Evolutionary conservation across 345 rosid species (phyloP), one percentile per base, ranked within the genome.

Genomic region (Toxicodendron radicans): DNA sequence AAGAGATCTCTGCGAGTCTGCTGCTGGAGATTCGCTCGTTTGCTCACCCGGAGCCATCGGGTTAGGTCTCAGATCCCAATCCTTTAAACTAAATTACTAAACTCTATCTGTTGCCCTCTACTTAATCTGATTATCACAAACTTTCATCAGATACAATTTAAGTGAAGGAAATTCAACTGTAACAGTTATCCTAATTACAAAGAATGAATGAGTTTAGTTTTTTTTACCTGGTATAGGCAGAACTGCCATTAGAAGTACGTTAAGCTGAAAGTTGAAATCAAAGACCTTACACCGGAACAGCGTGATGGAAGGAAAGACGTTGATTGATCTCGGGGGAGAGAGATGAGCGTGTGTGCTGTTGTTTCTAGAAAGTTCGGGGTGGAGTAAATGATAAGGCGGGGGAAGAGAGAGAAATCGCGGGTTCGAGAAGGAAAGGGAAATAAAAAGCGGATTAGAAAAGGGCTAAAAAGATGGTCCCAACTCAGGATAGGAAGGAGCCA

Each of bases 291-390:
- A 18, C 9, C 8, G 32, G 5, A 45, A 59, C 3, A 20, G 30
- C 27, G 21, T 13, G 57, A 41, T 52, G 2, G 70, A 41, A 52
- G 2, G 73, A 43, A 45, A 56, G 64, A 62, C 4, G 48, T 61
- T 63, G 46, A 73, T 18, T 8, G 43, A 49, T 66, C 58, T 30
- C 5, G 18, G 13, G 35, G 3, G 38, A 4, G 11, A 0, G 33
- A 27, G 64, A 5, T 3, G 56, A 20, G 64, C 30, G 41, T 7
- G 23, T 2, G 73, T 7, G 76, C 21, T 79, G 78, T 72, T 79
- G 79, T 75, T 88, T 93, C 98, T 90, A 93, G 98, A 95, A 95
- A 79, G 83, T 93, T 95, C 97, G 38, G 77, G 81, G 77, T 74
- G 76, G 79, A 32, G 89, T 74, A 66, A 81, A 76, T 79, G 85